These are phyloP conservation scores for Thermoascus crustaceus DNA, from an alignment of 2,329 filamentous ascomycete genomes.

Conservation along the genomic window DNA sequence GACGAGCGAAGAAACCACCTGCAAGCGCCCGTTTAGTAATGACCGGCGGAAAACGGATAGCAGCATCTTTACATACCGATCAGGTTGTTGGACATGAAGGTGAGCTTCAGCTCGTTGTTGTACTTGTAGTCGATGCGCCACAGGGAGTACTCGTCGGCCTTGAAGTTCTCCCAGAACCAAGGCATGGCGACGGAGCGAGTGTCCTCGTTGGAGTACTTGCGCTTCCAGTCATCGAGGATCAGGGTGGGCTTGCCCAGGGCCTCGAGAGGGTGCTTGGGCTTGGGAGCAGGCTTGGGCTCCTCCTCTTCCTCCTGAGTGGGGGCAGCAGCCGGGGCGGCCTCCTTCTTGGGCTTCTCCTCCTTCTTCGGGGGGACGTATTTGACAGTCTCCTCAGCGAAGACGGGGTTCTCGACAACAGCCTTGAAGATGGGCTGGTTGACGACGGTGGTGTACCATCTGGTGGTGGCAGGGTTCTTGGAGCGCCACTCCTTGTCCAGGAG, in stretches of 20 bases:
- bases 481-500: conserved; percentile 92
- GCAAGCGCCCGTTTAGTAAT: neutral
- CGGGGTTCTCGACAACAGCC: conserved; percentile 64
- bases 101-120: conserved; percentile 92
- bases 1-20: conserved; percentile 91
- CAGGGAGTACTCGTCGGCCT: conserved; percentile 90
- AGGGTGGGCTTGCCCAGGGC: conserved; percentile 70
- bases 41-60: neutral
- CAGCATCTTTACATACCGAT: conserved; percentile 51
- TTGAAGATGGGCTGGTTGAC: conserved; percentile 88
- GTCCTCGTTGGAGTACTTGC: conserved; percentile 95
- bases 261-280: conserved; percentile 95
- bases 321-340: conserved; percentile 57
- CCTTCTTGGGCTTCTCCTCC: conserved; percentile 59
- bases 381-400: conserved; percentile 72
- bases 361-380: conserved; percentile 69
- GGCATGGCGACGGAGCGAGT: conserved; percentile 73
- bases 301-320: conserved; percentile 47
- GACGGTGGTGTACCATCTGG: conserved; percentile 92
- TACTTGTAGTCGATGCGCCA: conserved; percentile 98
- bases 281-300: conserved; percentile 62
- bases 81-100: conserved; percentile 99
- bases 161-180: conserved; percentile 97
- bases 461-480: conserved; percentile 69
- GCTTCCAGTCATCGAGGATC: conserved; percentile 95